Conservation (phyloP, 2,329 filamentous ascomycete species). For the Talaromyces islandicus region DNA sequence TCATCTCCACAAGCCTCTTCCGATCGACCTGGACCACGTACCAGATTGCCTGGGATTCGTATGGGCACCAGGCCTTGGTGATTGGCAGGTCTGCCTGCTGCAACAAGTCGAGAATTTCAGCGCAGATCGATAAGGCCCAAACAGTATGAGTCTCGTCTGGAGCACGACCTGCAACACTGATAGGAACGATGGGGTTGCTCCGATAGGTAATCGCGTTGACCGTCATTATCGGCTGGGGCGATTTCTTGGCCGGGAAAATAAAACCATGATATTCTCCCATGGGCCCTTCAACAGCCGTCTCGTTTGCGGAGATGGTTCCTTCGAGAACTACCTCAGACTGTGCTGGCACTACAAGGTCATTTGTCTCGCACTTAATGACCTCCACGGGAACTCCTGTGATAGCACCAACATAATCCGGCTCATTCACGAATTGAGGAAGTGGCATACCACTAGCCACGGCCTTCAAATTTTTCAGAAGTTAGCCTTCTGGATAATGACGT, state of each 20-base stretch:
- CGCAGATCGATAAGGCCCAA: constrained; percentile 14
- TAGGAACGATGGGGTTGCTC: constrained; percentile 14
- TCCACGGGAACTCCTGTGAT: constrained; percentile 14
- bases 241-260: constrained; percentile 11
- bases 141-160: constrained; percentile 17
- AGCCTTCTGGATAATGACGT: not conserved
- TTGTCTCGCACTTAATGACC: constrained; percentile 18
- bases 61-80: constrained; percentile 15
- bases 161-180: constrained; percentile 14
- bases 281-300: constrained; percentile 16
- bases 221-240: constrained; percentile 13
- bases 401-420: constrained; percentile 13
- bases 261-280: constrained; percentile 19
- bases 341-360: constrained; percentile 15
- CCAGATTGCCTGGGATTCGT: constrained; percentile 16
- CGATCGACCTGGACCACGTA: constrained; percentile 14
- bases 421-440: constrained; percentile 11
- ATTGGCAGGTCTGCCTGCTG: constrained; percentile 14
- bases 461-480: not conserved
- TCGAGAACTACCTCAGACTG: constrained; percentile 18
- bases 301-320: constrained; percentile 13
- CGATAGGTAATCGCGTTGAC: constrained; percentile 17
- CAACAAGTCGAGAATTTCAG: constrained; percentile 15
- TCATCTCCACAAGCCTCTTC: constrained; percentile 11
- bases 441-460: constrained; percentile 11